Conservation (phyloP, 179 eudicot species). For the Spinacia oleracea region DNA sequence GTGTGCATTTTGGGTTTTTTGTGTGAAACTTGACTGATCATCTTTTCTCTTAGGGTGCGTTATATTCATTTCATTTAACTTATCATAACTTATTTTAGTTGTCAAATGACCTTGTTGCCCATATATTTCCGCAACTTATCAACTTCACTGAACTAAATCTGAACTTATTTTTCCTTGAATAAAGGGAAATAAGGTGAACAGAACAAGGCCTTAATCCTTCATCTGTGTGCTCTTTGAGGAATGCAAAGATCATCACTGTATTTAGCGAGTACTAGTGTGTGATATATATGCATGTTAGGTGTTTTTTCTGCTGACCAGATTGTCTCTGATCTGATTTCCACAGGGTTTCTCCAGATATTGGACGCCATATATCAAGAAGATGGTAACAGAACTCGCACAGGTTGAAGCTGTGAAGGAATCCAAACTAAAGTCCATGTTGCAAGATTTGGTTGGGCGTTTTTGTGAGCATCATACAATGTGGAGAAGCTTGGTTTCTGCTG, state of each 20-base stretch:
- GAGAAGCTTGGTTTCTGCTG: conserved; percentile 73
- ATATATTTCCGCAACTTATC: too few species aligned
- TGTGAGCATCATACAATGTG: conserved; percentile 85
- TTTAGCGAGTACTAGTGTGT: not conserved
- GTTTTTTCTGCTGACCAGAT: not conserved
- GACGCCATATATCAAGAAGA: conserved; percentile 73
- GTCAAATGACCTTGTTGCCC: too few species aligned
- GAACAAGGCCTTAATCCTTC: too few species aligned
- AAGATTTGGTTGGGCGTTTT: conserved; percentile 70
- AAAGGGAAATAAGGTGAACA: too few species aligned
- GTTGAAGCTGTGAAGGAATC: conserved; percentile 88
- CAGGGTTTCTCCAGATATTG: conserved; percentile 93
- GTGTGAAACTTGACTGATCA: not conserved
- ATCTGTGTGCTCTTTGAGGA: not conserved
- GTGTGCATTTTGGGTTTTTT: not conserved
- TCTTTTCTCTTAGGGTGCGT: too few species aligned
- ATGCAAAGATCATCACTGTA: not conserved
- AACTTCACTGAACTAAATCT: too few species aligned
- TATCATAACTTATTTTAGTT: too few species aligned
- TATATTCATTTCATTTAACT: too few species aligned
- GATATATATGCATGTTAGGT: not conserved
- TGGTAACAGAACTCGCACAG: conserved; percentile 63
- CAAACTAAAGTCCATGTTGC: conserved; percentile 77
- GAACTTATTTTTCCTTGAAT: too few species aligned
- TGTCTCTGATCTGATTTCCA: conserved; percentile 14